Evolutionary conservation across 75 land plant species (phyloP), one percentile per base, ranked within the genome.

Genomic region (Larix kaempferi): DNA sequence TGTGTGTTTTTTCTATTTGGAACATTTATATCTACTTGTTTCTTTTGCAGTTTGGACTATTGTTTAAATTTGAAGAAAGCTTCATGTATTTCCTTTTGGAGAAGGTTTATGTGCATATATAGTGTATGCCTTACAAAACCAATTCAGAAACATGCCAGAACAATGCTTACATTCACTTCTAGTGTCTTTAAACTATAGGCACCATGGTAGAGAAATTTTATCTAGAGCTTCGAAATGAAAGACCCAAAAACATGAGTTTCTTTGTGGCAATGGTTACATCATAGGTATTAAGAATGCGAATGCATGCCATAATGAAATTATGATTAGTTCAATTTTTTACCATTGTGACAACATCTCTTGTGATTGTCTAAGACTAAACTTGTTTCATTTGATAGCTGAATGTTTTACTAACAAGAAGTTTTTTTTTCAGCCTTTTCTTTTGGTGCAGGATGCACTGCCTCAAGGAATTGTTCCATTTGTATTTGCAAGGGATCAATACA

Each of bases 401-500:
- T 6, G 27, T 25, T 61, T 61, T 25, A 23, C 25, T 61, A 23
- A 23, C 64, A 61, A 19, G 0, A 27, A 8, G 22, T 25, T 26
- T 7, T 0, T 59, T 57, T 61, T 61, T 62, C 6, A 66, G 15
- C 41, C 7, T 62, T 60, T 16, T 16, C 60, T 65, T 0, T 14
- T 13, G 15, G 56, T 81, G 35, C 80, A 88, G 89, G 89, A 86
- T 57, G 89, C 89, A 15, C 63, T 88, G 61, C 89, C 89, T 13
- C 89, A 84, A 80, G 87, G 87, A 71, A 82, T 88, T 35, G 84
- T 85, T 4, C 87, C 89, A 1, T 88, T 88, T 71, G 84, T 86
- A 12, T 87, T 84, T 73, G 89, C 89, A 21, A 79, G 79, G 84
- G 89, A 88, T n/a, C n/a, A n/a, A 78, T 88, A 88, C 57, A 80